Percentiles rank a stretch among this genome's conserved stretches.
These are phyloP conservation scores for Corniculantispora saksenae DNA, from an alignment of 2,329 filamentous ascomycete genomes.

Conservation along the genomic window DNA sequence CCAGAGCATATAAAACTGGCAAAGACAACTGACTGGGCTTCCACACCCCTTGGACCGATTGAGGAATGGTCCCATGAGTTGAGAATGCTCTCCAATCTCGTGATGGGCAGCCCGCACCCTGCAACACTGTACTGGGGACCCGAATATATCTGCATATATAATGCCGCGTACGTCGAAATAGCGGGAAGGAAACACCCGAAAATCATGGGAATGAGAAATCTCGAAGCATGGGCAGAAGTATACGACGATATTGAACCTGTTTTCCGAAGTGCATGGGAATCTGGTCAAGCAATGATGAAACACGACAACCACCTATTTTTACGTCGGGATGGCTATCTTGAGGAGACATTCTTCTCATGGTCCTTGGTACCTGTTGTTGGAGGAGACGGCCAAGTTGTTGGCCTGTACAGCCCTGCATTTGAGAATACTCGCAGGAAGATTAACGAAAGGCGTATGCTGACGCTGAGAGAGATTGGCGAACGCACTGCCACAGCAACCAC, in stretches of 20 bases:
- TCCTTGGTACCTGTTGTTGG: slow-evolving; percentile 77
- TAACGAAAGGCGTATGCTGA: slow-evolving; percentile 78
- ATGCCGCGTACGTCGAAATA: slow-evolving; percentile 70
- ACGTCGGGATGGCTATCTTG: slow-evolving; percentile 65
- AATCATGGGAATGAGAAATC: slow-evolving; percentile 73
- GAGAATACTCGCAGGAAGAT: slow-evolving; percentile 80
- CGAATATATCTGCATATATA: slow-evolving; percentile 69
- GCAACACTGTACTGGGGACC: slow-evolving; percentile 79
- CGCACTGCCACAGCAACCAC: slow-evolving; percentile 71
- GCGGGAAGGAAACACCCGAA: slow-evolving; percentile 75
- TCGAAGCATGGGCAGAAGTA: slow-evolving; percentile 71
- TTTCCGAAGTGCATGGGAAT: slow-evolving; percentile 66
- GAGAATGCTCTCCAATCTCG: slow-evolving; percentile 75
- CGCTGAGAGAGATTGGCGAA: slow-evolving; percentile 75
- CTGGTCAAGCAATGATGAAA: slow-evolving; percentile 80
- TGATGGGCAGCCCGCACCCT: slow-evolving; percentile 77
- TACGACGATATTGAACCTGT: slow-evolving; percentile 71
- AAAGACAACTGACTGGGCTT: slow-evolving; percentile 70
- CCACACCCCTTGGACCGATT: slow-evolving; percentile 73
- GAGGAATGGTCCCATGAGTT: slow-evolving; percentile 72
- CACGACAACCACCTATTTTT: slow-evolving; percentile 79
- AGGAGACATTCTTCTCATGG: slow-evolving; percentile 84
- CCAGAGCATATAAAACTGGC: slow-evolving; percentile 74
- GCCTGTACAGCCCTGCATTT: slow-evolving; percentile 77
- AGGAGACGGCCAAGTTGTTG: slow-evolving; percentile 71